These are phyloP conservation scores for Antitrichia curtipendula DNA, from an alignment of 225 moss, liverwort and hornwort species.

Conservation along the genomic window DNA sequence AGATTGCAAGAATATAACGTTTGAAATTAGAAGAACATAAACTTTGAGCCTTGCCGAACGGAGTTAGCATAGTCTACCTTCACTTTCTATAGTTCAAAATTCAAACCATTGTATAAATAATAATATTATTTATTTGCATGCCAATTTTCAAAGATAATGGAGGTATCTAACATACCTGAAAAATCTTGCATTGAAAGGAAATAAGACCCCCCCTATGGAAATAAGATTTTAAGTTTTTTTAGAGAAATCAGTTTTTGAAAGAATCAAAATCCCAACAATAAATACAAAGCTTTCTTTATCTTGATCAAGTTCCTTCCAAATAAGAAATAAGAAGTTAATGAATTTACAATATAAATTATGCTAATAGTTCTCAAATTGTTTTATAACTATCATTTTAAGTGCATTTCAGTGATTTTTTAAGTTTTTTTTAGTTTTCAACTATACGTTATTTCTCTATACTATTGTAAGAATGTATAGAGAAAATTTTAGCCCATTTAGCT, in stretches of 20 bases:
- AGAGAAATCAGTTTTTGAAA: background rate
- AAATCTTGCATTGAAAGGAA: background rate
- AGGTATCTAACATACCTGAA: background rate
- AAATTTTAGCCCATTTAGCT: no score
- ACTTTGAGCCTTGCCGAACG: fast-evolving
- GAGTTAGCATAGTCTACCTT: background rate
- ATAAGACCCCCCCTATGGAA: fast-evolving
- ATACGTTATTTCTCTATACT: fast-evolving
- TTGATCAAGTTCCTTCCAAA: fast-evolving
- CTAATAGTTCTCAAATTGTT: background rate
- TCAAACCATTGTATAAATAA: background rate
- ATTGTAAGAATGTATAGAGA: fast-evolving
- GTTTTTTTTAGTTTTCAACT: background rate
- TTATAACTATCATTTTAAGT: fast-evolving
- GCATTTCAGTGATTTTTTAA: no score
- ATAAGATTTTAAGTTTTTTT: background rate
- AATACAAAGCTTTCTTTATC: no score
- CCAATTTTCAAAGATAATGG: background rate
- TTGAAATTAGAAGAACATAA: background rate
- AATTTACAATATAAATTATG: background rate
- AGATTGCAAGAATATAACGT: background rate
- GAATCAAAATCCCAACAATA: background rate
- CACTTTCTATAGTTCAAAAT: fast-evolving
- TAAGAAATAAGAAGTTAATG: background rate
- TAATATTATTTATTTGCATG: no score